Evolutionary conservation across 2,329 filamentous ascomycete species (phyloP), one percentile per base, ranked within the genome.

Genomic region (Trichoderma sp.): DNA sequence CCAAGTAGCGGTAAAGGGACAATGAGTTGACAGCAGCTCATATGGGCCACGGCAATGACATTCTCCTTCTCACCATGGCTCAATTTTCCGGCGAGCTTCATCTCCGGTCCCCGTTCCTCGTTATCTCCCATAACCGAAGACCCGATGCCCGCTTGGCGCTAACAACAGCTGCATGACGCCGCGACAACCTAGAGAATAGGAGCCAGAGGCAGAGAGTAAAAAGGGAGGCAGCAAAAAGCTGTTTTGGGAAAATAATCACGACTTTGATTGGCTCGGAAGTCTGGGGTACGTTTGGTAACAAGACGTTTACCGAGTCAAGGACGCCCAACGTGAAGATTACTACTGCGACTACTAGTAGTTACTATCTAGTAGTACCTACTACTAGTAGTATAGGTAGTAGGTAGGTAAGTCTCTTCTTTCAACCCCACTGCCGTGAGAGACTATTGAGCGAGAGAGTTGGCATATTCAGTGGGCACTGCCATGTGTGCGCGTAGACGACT

Each of bases 401-500:
- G n/a, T 5, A 13, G 32, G 32, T 34, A 14, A 34, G 1, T 43
- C 28, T 55, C 14, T 43, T 55, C 14, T 43, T 52, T 28, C 28
- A 28, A 52, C 52, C 58, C 63, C 63, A 66, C 63, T 32, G 11
- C 26, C 34, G 7, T 8, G 13, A 34, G 49, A 66, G 18, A 49
- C 52, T 46, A 56, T 56, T 49, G 52, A 49, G 61, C 32, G 26
- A 26, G 32, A 56, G 32, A 34, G 32, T 34, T 46, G 51, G 14
- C 21, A 39, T 55, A 32, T 55, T 37, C 37, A 56, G 34, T 39
- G 63, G 52, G 52, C 63, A 66, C 52, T 43, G 24, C 21, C 34
- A 11, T 56, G 51, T 39, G 37, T 18, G 37, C 37, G 37, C 59
- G 46, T 37, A 58, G 49, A 58, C 63, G 63, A 66, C 52, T 58